A percentile compares a stretch with the other conserved stretches of the same genome.
Evolutionary conservation across 176 grass and related monocot genomes (phyloP).

Genomic region (Ensete ventricosum): DNA sequence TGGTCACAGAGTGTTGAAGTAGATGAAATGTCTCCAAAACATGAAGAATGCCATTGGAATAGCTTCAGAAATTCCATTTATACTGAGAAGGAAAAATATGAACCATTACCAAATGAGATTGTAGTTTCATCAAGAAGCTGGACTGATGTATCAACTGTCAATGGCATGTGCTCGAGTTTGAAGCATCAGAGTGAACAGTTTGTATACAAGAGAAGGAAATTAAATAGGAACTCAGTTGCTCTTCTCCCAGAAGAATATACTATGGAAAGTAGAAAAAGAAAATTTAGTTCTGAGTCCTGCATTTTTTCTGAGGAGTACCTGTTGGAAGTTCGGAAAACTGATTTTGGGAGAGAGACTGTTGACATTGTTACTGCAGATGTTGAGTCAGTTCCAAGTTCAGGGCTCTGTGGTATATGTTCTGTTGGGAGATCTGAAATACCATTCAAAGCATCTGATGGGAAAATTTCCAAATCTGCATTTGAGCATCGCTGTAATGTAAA

Average conservation of each 20-base stretch:
- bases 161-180: not conserved
- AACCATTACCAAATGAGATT: constrained; percentile 17
- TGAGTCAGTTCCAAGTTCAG: constrained; percentile 15
- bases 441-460: not conserved
- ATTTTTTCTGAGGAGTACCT: constrained; percentile 16
- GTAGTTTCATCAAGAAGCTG: constrained; percentile 23
- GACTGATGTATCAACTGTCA: not conserved
- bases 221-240: constrained; percentile 21
- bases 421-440: constrained; percentile 3
- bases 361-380: not conserved
- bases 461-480: constrained; percentile 7
- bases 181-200: not conserved
- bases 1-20: constrained; percentile 11
- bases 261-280: constrained; percentile 5
- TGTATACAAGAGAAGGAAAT: constrained; percentile 33
- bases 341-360: not conserved
- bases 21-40: constrained; percentile 34
- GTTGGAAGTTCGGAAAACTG: constrained; percentile 13
- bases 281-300: constrained; percentile 1
- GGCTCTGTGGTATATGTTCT: constrained; percentile 1
- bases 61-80: constrained; percentile 25
- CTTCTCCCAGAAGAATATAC: constrained; percentile 25
- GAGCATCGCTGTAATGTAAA: constrained; percentile 14
- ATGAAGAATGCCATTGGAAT: constrained; percentile 18
- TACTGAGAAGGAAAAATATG: constrained; percentile 27